Conservation (phyloP, 805 yeast genomes). For the Lipomyces mesembrius region DNA sequence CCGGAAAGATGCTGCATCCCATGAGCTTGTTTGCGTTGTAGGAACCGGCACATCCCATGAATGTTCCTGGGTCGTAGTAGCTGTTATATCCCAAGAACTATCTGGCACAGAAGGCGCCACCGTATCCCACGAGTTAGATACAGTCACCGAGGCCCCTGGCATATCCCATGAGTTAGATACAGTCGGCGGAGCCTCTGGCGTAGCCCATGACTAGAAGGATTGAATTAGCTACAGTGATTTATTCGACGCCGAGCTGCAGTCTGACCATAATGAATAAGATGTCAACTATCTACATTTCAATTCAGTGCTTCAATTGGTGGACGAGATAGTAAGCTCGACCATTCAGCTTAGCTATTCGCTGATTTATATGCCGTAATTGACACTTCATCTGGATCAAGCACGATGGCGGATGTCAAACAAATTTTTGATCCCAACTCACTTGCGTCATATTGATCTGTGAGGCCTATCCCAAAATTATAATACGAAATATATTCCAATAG, state of each 20-base stretch:
- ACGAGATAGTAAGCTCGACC: neutral
- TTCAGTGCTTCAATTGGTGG: neutral
- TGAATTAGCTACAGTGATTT: neutral
- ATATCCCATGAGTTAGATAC: constrained; percentile 3
- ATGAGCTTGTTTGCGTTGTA: neutral
- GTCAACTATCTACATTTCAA: neutral
- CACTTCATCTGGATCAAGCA: neutral
- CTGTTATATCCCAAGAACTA: neutral
- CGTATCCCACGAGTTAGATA: neutral
- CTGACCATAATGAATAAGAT: neutral
- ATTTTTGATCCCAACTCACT: neutral
- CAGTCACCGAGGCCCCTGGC: neutral
- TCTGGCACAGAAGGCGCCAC: neutral
- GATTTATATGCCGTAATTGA: neutral
- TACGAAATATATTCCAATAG: neutral
- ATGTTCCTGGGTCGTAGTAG: neutral
- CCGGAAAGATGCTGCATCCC: neutral
- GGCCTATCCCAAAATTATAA: neutral
- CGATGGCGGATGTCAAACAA: neutral
- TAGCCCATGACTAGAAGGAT: neutral
- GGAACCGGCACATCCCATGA: neutral
- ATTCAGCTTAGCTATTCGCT: neutral
- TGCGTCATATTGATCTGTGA: neutral
- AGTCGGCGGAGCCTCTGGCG: neutral
- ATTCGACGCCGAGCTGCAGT: neutral